Conservation (phyloP, 257 asterid species). For the Primulina eburnea region DNA sequence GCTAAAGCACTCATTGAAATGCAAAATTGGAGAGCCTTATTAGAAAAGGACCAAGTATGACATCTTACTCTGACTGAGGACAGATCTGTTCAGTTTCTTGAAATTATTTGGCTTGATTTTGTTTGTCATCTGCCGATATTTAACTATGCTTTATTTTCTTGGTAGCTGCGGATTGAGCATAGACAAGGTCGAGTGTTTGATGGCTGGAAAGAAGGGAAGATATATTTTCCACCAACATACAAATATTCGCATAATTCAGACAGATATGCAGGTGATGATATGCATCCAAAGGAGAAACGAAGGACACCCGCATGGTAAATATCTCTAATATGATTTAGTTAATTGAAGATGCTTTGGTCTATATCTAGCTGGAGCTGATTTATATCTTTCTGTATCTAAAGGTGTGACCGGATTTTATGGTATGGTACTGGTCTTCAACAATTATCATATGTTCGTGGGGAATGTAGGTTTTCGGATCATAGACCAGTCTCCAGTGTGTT, state of each 20-base stretch:
- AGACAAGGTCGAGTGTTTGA: conserved; percentile 89
- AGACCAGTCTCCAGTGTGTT: conserved; percentile 92
- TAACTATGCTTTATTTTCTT: conserved; percentile 23
- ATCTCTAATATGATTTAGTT: background rate
- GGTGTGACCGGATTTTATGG: conserved; percentile 98
- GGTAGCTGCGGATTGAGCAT: conserved; percentile 81
- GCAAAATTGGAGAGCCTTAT: conserved; percentile 97
- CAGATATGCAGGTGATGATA: conserved; percentile 88
- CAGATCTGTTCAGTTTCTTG: background rate
- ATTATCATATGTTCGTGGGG: conserved; percentile 79
- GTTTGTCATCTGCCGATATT: conserved; percentile 3
- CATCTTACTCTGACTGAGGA: conserved; percentile 9
- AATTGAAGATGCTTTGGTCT: background rate
- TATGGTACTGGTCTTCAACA: conserved; percentile 90
- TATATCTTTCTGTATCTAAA: conserved; percentile 28
- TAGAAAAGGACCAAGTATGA: conserved; percentile 91
- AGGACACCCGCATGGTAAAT: conserved; percentile 96
- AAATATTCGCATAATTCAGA: conserved; percentile 93
- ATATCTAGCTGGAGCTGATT: conserved; percentile 25
- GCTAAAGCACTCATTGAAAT: conserved; percentile 94
- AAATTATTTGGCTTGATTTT: background rate
- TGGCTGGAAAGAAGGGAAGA: conserved; percentile 97
- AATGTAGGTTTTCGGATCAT: conserved; percentile 91
- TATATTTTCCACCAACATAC: conserved; percentile 95
- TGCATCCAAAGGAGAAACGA: conserved; percentile 95